Base-by-base conservation (phyloP, 2,329 filamentous ascomycete genomes). In the Pseudocercospora musae region DNA sequence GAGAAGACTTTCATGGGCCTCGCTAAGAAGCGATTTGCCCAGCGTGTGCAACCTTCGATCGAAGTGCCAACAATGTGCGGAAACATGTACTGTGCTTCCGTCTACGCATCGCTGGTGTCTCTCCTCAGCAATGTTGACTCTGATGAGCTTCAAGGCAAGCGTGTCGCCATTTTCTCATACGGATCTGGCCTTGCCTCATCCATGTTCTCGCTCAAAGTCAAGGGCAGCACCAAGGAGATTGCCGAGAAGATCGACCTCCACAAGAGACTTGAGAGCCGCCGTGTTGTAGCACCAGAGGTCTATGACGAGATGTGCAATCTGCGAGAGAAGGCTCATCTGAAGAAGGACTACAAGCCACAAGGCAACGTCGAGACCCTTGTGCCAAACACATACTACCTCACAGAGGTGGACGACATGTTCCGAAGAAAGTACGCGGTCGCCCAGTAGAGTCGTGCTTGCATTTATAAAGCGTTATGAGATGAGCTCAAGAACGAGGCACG, bases 241-340 rank as follows among this genome's bases (percentile, higher is more conserved):
- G 72, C 73, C 53, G 75, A 80, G 72, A 78, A 82, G 73, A 69
- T 82, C 23, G 78, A 82, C 66, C 74, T 83, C 54, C 77, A 80
- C 54, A 74, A 71, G 59, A 75, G 81, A 63, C 74, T 83, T 57
- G 78, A 80, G 25, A 71, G 74, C 46, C 75, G 81, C 64, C 75
- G 78, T 57, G 74, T 76, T 58, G 80, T 82, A 25, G 72, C 76
- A 21, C 81, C 81, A 11, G 75, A 81, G 73, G 76, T 78, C 5
- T 83, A 82, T 72, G 80, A 83, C 55, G 77, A 82, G 79, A 81
- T 81, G 79, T 83, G 81, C 78, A 79, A 80, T 70, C 75, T 82
- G 59, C 78, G 81, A 59, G 79, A 82, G 75, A 75, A 77, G 64
- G 81, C 81, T 54, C 80, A 83, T 65, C 70, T 82, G 61, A 76